Evolutionary conservation across 2,329 filamentous ascomycete genomes (phyloP).

Genomic region (Aspergillus bombycis): DNA sequence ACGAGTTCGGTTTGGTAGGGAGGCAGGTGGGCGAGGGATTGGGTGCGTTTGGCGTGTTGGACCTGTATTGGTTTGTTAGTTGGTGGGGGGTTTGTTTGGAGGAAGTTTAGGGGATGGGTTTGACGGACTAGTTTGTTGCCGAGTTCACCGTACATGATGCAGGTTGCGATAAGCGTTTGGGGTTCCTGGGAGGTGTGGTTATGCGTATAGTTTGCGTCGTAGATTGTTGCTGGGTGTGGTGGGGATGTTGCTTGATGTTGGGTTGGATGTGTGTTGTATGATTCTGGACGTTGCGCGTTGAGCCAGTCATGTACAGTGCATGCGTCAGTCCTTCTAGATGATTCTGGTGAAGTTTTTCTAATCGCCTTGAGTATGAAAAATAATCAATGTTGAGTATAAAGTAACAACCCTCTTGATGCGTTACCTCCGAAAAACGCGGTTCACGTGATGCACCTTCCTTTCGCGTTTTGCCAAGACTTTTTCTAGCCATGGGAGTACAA

Average conservation of each 20-base stretch:
- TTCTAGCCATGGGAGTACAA: not conserved
- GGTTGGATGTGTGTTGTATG: not conserved
- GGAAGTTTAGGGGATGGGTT: not conserved
- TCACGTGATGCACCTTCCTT: not conserved
- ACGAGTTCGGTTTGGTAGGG: slow-evolving; percentile 92
- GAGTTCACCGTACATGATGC: slow-evolving; percentile 80
- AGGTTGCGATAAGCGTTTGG: not conserved
- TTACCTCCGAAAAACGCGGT: not conserved
- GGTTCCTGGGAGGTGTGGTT: not conserved
- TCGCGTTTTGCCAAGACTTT: not conserved
- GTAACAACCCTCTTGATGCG: not conserved
- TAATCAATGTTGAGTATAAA: not conserved
- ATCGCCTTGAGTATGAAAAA: not conserved
- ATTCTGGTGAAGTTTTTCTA: not conserved
- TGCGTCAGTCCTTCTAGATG: not conserved
- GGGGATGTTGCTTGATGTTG: not conserved
- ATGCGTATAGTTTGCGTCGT: not conserved
- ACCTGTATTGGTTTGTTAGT: slow-evolving; percentile 55
- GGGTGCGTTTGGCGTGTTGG: slow-evolving; percentile 92
- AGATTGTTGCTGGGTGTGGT: not conserved
- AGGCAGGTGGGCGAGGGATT: slow-evolving; percentile 81
- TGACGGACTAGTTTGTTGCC: slow-evolving; percentile 76
- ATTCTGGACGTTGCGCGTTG: not conserved
- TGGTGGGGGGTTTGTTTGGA: not conserved
- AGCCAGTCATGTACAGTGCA: not conserved